phyloP scores from a whole-genome alignment of 2,329 filamentous ascomycete species.

The Penicillium sp. region DNA sequence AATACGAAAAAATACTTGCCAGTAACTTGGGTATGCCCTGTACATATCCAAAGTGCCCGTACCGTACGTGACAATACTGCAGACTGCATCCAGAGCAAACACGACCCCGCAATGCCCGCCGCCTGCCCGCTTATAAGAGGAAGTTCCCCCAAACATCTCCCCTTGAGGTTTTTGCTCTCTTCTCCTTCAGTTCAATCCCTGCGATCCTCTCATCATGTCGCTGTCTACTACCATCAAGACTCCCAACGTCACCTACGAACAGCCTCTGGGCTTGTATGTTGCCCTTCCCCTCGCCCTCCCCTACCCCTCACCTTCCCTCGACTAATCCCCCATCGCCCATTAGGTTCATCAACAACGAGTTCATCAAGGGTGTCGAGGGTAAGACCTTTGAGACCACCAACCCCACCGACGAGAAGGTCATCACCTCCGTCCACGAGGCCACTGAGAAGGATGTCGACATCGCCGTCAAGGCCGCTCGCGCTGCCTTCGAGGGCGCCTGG shows the following conservation, averaged over 20 bases:
- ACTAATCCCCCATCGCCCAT: conserved; percentile 33
- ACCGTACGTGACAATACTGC: too few species aligned
- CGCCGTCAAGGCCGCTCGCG: conserved; percentile 82
- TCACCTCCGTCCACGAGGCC: conserved; percentile 80
- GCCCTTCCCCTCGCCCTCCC: neutral
- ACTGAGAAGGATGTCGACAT: conserved; percentile 78
- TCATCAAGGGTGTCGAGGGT: conserved; percentile 79
- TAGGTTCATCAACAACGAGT: conserved; percentile 56
- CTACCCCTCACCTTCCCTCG: neutral
- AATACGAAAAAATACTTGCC: too few species aligned
- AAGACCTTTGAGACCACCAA: conserved; percentile 93
- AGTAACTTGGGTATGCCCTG: too few species aligned
- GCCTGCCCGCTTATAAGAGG: conserved; percentile 11
- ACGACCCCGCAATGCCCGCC: conserved; percentile 13
- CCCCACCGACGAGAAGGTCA: conserved; percentile 81
- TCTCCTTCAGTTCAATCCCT: conserved; percentile 4
- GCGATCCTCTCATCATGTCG: conserved; percentile 37
- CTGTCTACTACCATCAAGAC: conserved; percentile 45
- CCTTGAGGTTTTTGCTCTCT: neutral
- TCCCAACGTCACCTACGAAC: conserved; percentile 46
- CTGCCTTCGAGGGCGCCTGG: conserved; percentile 80
- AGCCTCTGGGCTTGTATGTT: conserved; percentile 45
- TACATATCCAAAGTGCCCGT: too few species aligned
- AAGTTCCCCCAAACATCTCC: neutral
- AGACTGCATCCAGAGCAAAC: neutral